Base-by-base conservation (phyloP, 345 rosid species). In the Eutrema japonicum region DNA sequence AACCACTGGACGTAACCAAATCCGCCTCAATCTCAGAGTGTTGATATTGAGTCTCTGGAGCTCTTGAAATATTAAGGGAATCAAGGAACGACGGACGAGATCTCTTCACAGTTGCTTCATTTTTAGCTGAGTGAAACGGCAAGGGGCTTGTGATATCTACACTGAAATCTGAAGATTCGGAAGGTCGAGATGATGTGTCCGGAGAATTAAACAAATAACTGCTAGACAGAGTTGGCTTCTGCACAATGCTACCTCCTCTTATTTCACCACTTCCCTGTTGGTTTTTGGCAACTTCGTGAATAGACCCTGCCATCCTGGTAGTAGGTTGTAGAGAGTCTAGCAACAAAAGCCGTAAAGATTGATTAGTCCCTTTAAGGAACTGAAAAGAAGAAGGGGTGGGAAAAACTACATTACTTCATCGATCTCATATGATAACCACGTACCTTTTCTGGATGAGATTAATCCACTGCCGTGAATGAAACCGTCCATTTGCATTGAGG, bases 81-180 rank as follows among this genome's bases (percentile, higher is more conserved):
- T 92, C 98, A 60, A 92, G 91, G 79, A 92, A 90, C 52, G 99
- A 96, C 33, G 97, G 91, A 43, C 97, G 90, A 63, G 85, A 82
- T 84, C 85, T 90, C 79, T 85, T 65, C 66, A 82, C 79, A 72
- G 43, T 84, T 30, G 87, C 64, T 70, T 92, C 96, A 81, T 55
- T 82, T 71, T 77, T 46, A 45, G 80, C 80, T 13, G 82, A 50
- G 78, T 82, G 8, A 64, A 49, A 67, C 6, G 87, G 59, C 3
- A 75, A 73, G 59, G 87, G 81, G 83, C 79, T 84, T 70, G 75
- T 81, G 49, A 53, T 49, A 77, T 84, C 78, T 37, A 82, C 85
- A 74, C 56, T 43, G 49, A 54, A 84, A 75, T 80, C 79, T 61
- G 84, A 73, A 52, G 86, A 64, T 67, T 84, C 89, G 72, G 85